These are phyloP conservation scores for Takashimella koratensis DNA, from an alignment of 1,284 basidiomycete species.

Conservation along the genomic window DNA sequence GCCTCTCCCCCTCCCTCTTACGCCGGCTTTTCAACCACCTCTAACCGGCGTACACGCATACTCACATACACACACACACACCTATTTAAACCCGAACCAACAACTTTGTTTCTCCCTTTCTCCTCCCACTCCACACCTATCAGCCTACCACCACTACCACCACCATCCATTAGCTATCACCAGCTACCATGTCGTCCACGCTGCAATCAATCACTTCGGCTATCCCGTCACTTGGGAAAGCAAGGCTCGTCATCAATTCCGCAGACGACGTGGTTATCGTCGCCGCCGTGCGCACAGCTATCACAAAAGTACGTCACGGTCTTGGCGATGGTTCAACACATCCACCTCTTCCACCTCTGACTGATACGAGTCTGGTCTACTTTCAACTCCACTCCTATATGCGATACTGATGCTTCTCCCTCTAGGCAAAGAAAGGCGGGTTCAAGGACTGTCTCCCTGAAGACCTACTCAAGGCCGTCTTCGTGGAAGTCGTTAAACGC, in stretches of 20 bases:
- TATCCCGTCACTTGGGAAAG: constrained; percentile 53
- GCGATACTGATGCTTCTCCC: constrained; percentile 1
- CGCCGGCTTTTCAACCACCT: no score
- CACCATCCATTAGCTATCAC: no score
- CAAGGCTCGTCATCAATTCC: constrained; percentile 57
- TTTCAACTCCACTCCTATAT: neutral
- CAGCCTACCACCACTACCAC: no score
- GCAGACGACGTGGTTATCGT: constrained; percentile 88
- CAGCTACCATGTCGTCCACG: constrained; percentile 45
- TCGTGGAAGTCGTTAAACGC: constrained; percentile 61
- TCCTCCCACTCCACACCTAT: no score
- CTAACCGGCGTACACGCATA: no score
- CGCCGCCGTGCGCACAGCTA: constrained; percentile 78
- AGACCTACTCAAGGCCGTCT: constrained; percentile 77
- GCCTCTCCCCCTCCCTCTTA: no score
- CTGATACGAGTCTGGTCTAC: no score
- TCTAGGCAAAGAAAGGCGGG: constrained; percentile 70
- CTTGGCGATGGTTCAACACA: neutral
- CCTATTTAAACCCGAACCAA: no score
- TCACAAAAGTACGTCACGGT: constrained; percentile 66
- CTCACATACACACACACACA: no score
- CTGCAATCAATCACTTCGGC: constrained; percentile 41
- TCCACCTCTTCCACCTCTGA: neutral
- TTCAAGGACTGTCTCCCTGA: constrained; percentile 93
- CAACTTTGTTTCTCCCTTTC: no score